These are phyloP conservation scores for Solanum hybrid DNA, from an alignment of 305 asterid genomes.

Conservation along the genomic window DNA sequence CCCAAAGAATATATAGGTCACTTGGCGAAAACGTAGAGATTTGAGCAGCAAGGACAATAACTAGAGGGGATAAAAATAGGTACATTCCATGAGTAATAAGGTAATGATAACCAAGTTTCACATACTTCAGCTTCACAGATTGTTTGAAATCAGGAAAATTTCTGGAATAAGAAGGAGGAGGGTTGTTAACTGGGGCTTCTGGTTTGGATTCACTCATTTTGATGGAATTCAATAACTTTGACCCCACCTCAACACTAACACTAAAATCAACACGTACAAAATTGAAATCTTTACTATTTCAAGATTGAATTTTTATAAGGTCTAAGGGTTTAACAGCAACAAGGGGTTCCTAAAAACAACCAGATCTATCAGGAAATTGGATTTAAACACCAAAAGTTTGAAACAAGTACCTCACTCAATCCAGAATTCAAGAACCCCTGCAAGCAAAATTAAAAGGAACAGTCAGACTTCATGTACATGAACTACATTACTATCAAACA, in stretches of 20 bases:
- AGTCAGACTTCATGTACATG: background rate
- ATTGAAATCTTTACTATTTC: background rate
- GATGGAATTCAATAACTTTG: background rate
- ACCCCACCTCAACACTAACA: background rate
- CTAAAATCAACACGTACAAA: background rate
- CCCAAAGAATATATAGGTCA: conserved; percentile 17
- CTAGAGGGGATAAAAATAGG: conserved; percentile 15
- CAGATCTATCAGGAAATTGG: background rate
- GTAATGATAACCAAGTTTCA: conserved; percentile 22
- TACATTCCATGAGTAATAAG: conserved; percentile 21
- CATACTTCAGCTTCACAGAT: conserved; percentile 21
- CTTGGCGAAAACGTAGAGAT: conserved; percentile 11
- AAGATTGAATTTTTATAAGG: background rate
- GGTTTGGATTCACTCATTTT: conserved; percentile 10
- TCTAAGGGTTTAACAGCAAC: background rate
- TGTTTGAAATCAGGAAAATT: conserved; percentile 22
- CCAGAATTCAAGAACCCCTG: background rate
- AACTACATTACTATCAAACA: background rate
- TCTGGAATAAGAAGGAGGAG: conserved; percentile 3
- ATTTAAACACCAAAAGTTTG: background rate
- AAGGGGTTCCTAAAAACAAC: background rate
- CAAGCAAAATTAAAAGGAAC: background rate
- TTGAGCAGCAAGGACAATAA: conserved; percentile 17
- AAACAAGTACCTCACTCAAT: background rate
- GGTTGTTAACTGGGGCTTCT: background rate